phyloP scores from a whole-genome alignment of 2,329 filamentous ascomycete species.

The Pseudocercospora musae region DNA sequence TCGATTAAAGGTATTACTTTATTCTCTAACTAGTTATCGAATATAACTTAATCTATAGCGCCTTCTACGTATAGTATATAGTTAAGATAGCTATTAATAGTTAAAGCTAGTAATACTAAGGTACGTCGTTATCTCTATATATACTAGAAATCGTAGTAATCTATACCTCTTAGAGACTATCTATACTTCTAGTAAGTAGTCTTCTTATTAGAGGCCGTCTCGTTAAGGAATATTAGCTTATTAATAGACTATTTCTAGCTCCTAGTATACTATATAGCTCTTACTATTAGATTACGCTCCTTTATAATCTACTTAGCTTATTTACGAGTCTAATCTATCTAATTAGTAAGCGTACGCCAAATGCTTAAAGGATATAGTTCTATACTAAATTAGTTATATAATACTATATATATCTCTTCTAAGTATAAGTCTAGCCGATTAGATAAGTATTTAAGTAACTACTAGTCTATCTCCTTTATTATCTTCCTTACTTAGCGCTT shows the following conservation, averaged over 20 bases:
- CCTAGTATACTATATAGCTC: background rate
- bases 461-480: background rate
- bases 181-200: background rate
- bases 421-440: background rate
- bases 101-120: background rate
- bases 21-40: background rate
- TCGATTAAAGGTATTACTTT: background rate
- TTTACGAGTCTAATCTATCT: background rate
- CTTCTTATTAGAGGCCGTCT: background rate
- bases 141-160: background rate
- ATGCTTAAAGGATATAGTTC: too few species aligned
- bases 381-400: too few species aligned
- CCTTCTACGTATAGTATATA: too few species aligned
- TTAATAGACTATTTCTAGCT: background rate
- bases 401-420: too few species aligned
- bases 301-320: background rate
- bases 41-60: background rate
- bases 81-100: background rate
- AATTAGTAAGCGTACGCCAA: too few species aligned
- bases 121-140: background rate
- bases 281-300: background rate
- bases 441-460: background rate
- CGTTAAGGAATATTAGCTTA: background rate
- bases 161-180: background rate
- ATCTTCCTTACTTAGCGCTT: background rate